Evolutionary conservation across 805 yeast species (phyloP).

Genomic region (Candida insectalens): DNA sequence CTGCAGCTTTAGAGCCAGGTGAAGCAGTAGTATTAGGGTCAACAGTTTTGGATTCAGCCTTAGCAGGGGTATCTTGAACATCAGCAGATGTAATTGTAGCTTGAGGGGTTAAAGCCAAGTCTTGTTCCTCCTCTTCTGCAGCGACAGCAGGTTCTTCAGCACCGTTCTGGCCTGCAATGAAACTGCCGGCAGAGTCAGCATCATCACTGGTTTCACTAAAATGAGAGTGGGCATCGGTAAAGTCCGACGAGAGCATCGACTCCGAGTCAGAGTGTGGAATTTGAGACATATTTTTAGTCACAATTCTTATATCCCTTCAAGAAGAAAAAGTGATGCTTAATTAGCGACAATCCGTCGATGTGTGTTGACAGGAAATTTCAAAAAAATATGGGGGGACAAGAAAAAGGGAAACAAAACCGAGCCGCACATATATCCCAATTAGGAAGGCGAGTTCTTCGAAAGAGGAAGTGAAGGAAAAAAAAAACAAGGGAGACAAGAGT

Average conservation of each 20-base stretch:
- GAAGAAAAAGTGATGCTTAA: too few species aligned
- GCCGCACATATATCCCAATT: too few species aligned
- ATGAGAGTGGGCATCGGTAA: constrained; percentile 13
- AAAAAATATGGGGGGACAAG: background rate
- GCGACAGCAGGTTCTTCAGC: background rate
- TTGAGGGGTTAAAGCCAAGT: constrained; percentile 11
- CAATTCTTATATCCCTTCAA: too few species aligned
- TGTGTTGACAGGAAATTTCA: too few species aligned
- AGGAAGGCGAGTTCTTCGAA: too few species aligned
- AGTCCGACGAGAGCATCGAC: constrained; percentile 9
- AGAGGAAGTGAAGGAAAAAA: too few species aligned
- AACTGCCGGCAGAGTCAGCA: background rate
- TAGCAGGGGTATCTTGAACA: constrained; percentile 1
- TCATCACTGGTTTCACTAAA: constrained; percentile 4
- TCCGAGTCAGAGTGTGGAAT: constrained; percentile 1
- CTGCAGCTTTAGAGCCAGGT: too few species aligned
- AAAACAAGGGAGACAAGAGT: too few species aligned
- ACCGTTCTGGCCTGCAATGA: background rate
- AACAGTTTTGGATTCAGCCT: too few species aligned
- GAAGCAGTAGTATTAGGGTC: too few species aligned
- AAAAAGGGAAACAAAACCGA: constrained; percentile 1
- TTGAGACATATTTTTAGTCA: too few species aligned
- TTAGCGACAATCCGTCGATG: too few species aligned
- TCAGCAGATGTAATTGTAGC: constrained; percentile 17
- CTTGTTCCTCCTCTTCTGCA: constrained; percentile 1